Percentiles rank a stretch among this genome's conserved stretches.
Conservation (phyloP, 441 rosid genomes). For the Gossypium lobatum region DNA sequence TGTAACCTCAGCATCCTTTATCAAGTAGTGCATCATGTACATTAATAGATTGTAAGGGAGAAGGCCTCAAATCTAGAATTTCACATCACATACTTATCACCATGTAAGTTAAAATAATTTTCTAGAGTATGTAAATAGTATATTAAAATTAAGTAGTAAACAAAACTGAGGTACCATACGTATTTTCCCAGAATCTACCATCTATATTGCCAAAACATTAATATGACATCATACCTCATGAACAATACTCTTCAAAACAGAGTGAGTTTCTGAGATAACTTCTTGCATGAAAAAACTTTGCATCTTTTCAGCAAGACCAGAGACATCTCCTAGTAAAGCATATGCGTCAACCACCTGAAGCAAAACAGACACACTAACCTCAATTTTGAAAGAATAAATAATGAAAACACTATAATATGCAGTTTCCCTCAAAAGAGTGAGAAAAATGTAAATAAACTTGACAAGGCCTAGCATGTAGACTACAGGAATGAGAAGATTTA, state of each 20-base stretch:
- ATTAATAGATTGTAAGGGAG: neutral
- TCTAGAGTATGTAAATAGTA: neutral
- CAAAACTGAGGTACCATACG: neutral
- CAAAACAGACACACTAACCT: slow-evolving; percentile 15
- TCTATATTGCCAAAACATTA: neutral
- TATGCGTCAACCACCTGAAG: slow-evolving; percentile 89
- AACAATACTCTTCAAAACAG: slow-evolving; percentile 59
- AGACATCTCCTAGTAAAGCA: slow-evolving; percentile 91
- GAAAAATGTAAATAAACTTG: neutral
- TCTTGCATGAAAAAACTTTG: slow-evolving; percentile 47
- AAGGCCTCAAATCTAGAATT: neutral
- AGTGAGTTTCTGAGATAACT: slow-evolving; percentile 50
- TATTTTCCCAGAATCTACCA: neutral
- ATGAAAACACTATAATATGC: slow-evolving; percentile 11
- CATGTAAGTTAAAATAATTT: neutral
- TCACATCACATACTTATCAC: neutral
- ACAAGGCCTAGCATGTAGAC: neutral
- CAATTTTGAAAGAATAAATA: neutral
- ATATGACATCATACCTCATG: slow-evolving; percentile 50
- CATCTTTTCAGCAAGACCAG: slow-evolving; percentile 96
- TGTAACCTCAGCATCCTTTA: neutral
- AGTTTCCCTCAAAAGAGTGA: neutral
- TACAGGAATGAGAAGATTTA: neutral
- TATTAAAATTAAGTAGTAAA: neutral
- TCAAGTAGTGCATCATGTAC: neutral